phyloP scores from a whole-genome alignment of 2,329 filamentous ascomycete species.

The Fusarium sambucinum region DNA sequence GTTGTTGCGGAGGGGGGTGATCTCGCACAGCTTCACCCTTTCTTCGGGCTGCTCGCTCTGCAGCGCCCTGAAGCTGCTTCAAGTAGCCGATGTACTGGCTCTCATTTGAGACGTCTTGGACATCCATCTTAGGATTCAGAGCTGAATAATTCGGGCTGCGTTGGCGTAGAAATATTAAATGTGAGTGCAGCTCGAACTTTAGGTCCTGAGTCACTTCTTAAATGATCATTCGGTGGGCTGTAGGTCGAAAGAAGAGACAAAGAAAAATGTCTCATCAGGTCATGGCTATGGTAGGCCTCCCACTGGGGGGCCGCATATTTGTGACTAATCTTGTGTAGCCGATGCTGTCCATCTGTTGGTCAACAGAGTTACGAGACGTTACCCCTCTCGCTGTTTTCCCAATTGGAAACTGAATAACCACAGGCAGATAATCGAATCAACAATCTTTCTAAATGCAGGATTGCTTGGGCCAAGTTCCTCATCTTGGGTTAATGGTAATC shows the following conservation, averaged over 20 bases:
- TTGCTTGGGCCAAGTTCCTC: too few relatives aligned
- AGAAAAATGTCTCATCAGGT: conserved; percentile 1
- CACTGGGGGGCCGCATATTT: background rate
- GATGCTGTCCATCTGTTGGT: background rate
- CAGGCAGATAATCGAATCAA: background rate
- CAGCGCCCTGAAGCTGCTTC: background rate
- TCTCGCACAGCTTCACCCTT: background rate
- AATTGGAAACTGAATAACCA: background rate
- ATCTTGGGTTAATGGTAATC: too few relatives aligned
- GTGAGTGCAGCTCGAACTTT: background rate
- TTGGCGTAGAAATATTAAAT: background rate
- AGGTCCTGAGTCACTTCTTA: background rate
- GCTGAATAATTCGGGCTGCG: background rate
- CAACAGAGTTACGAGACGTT: background rate
- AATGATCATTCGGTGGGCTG: background rate
- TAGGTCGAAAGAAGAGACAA: background rate
- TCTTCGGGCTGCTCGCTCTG: conserved; percentile 1
- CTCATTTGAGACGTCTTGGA: conserved; percentile 10
- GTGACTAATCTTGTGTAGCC: background rate
- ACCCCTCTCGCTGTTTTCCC: background rate
- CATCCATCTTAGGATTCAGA: background rate
- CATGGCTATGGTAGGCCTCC: background rate
- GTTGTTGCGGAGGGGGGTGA: background rate
- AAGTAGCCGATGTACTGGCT: background rate
- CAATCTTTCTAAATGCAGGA: too few relatives aligned